Evolutionary conservation across 257 asterid genomes (phyloP).

Genomic region (Solanum bukasovii): DNA sequence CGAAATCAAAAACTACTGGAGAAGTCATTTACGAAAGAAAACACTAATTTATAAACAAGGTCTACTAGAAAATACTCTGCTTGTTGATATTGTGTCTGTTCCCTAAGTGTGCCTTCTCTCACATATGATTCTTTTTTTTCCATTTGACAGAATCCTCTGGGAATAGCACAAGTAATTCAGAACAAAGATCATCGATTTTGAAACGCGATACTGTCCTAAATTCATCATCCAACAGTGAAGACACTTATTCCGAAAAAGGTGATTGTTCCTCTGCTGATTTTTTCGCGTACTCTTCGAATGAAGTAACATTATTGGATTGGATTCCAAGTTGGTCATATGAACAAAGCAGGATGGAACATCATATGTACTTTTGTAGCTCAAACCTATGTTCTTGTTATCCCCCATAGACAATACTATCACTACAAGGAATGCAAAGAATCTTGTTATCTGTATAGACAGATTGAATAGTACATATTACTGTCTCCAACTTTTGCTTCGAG

Average conservation of each 20-base stretch:
- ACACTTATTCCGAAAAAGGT: neutral
- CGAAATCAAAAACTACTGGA: constrained; percentile 74
- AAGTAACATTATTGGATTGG: constrained; percentile 10
- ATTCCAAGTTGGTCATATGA: constrained; percentile 5
- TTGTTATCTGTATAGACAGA: neutral
- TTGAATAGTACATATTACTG: neutral
- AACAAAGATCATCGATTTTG: neutral
- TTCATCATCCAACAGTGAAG: neutral
- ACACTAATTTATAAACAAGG: constrained; percentile 15
- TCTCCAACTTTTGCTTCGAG: neutral
- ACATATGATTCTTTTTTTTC: neutral
- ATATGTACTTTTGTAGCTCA: neutral
- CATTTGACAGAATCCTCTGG: neutral
- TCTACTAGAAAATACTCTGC: neutral
- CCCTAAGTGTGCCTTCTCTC: neutral
- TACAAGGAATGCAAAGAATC: neutral
- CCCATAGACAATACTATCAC: neutral
- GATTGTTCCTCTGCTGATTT: constrained; percentile 3
- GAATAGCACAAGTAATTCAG: neutral
- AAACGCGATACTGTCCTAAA: neutral
- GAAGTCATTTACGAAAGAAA: constrained; percentile 47
- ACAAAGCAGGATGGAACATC: constrained; percentile 1
- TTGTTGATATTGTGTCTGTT: neutral
- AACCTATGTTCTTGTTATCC: neutral
- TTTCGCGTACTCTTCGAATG: constrained; percentile 15